A percentile compares a stretch with the other conserved stretches of the same genome.
Evolutionary conservation across 1,284 basidiomycete genomes (phyloP).

Genomic region (Limonomyces culmigenus): DNA sequence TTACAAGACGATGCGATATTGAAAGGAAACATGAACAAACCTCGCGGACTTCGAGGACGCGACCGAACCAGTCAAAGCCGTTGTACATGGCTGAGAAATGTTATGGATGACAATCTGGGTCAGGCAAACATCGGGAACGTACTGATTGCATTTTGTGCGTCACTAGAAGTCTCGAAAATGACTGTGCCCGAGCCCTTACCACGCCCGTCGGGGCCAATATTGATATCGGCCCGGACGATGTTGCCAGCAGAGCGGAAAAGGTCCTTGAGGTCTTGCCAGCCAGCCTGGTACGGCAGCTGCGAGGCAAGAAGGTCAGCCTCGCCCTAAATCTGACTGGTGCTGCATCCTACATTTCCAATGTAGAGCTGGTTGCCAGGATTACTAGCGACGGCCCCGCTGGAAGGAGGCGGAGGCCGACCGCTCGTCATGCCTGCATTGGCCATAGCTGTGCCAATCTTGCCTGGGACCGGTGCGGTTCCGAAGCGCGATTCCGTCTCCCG

Average conservation of each 20-base stretch:
- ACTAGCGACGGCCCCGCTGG: conserved; percentile 28
- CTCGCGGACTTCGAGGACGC: conserved; percentile 84
- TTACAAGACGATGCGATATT: conserved; percentile 4
- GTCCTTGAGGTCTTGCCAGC: conserved; percentile 98
- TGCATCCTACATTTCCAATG: conserved; percentile 77
- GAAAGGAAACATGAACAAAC: conserved; percentile 23
- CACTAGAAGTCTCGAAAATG: conserved; percentile 82
- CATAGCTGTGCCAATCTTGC: conserved; percentile 86
- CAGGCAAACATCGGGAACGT: conserved; percentile 18
- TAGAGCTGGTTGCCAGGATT: conserved; percentile 84
- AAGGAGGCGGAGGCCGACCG: conserved; percentile 57
- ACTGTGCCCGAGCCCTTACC: conserved; percentile 93
- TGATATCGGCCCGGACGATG: conserved; percentile 89
- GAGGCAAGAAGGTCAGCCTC: conserved; percentile 3
- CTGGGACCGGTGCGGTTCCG: conserved; percentile 82
- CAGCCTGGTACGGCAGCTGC: conserved; percentile 85
- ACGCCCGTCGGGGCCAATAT: conserved; percentile 79
- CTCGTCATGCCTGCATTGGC: conserved; percentile 60
- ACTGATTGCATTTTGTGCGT: conserved; percentile 86
- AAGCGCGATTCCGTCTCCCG: conserved; percentile 92
- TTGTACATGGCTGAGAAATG: conserved; percentile 68
- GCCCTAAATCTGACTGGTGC: too few species aligned
- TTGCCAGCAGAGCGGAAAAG: conserved; percentile 89
- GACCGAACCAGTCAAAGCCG: conserved; percentile 89
- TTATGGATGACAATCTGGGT: too few species aligned